Percentiles rank a stretch among this genome's conserved stretches.
phyloP scores from a whole-genome alignment of 352 stramenopile genomes.

The Pythium brachiatum region DNA sequence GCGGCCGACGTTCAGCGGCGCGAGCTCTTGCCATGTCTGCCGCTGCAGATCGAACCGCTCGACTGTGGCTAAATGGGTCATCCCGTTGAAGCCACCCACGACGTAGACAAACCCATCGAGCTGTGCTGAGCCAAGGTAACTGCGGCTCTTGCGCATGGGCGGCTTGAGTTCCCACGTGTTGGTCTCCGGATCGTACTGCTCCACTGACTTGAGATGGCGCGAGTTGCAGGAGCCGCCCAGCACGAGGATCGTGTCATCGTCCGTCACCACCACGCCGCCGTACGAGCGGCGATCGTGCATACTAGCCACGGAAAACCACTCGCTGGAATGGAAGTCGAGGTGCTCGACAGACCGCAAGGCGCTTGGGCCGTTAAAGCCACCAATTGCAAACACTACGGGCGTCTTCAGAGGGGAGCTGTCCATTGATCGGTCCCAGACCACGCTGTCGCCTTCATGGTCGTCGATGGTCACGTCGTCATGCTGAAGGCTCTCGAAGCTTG shows the following conservation, averaged over 20 bases:
- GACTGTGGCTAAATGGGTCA: conserved; percentile 50
- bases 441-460: conserved; percentile 9
- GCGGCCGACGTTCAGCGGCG: conserved; percentile 44
- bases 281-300: conserved; percentile 67
- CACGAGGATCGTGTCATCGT: conserved; percentile 52
- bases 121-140: conserved; percentile 55
- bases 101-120: conserved; percentile 57
- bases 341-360: conserved; percentile 61
- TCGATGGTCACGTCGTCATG: background rate
- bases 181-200: conserved; percentile 48
- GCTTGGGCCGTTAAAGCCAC: conserved; percentile 61
- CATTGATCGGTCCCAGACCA: conserved; percentile 10
- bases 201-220: conserved; percentile 55
- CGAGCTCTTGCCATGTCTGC: conserved; percentile 50
- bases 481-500: conserved; percentile 5
- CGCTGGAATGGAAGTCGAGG: conserved; percentile 56
- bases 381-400: conserved; percentile 64
- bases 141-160: conserved; percentile 55
- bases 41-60: conserved; percentile 52
- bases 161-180: conserved; percentile 52
- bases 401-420: conserved; percentile 20
- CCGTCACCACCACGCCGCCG: conserved; percentile 48
- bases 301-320: conserved; percentile 49
- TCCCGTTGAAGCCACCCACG: conserved; percentile 69
- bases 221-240: conserved; percentile 59